A percentile compares a stretch with the other conserved stretches of the same genome.
phyloP scores from a whole-genome alignment of 495 filamentous ascomycete species.

The Neurospora terricola region DNA sequence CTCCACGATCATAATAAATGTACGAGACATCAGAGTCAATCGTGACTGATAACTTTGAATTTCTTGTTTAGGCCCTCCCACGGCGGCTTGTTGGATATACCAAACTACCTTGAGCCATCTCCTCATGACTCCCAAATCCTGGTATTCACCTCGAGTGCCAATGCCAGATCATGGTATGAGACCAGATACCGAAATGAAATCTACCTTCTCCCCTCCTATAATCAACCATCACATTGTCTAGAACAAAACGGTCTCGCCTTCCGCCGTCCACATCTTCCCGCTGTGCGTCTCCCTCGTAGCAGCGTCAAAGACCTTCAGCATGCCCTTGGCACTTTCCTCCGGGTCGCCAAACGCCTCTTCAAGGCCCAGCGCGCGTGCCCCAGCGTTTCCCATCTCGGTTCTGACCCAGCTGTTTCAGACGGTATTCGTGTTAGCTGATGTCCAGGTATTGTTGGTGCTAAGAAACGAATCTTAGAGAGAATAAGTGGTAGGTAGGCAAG shows the following conservation, averaged over 20 bases:
- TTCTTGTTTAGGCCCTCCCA: neutral
- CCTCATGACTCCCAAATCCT: neutral
- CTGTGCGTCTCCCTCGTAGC: slow-evolving; percentile 30
- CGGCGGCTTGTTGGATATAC: neutral
- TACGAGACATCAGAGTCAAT: neutral
- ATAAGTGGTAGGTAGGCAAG: neutral
- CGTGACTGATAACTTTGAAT: neutral
- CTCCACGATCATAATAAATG: neutral
- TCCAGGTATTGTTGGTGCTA: neutral
- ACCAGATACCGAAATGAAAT: neutral
- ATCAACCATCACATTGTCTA: neutral
- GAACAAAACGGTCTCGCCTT: neutral
- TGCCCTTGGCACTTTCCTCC: slow-evolving; percentile 25
- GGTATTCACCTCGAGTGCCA: neutral
- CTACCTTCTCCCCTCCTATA: neutral
- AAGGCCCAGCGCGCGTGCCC: slow-evolving; percentile 24
- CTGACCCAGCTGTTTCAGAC: slow-evolving; percentile 25
- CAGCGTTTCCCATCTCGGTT: slow-evolving; percentile 38
- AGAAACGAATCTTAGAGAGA: neutral
- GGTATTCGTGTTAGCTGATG: neutral
- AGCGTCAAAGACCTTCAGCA: slow-evolving; percentile 28
- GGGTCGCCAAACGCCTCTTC: slow-evolving; percentile 23
- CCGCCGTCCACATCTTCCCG: slow-evolving; percentile 17
- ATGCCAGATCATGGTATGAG: neutral
- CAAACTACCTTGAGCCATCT: neutral